Base-by-base conservation (phyloP, 2,329 filamentous ascomycete genomes). In the Hymenoscyphus occultus region DNA sequence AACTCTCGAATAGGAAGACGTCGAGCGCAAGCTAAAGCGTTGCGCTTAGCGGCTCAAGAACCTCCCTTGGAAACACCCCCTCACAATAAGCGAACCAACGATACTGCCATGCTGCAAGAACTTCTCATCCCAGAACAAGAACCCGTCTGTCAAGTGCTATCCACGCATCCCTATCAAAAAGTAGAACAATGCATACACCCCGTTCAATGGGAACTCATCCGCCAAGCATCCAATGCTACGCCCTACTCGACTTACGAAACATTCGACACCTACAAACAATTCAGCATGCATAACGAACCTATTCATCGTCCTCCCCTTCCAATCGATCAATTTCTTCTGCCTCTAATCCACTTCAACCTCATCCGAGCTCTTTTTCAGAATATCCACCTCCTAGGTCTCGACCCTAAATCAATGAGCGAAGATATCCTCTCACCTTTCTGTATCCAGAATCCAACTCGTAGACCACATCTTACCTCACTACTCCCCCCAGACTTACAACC, bases 291-390 rank as follows among this genome's bases (percentile, higher is more conserved):
- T 13, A 39, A n/a, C 40, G 45, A 51, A 22, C 19, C 22, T 13
- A 61, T 31, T 51, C 48, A 39, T 7, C 31, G 14, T 0, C 58
- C 60, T 12, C 56, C 67, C 12, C 60, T 72, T n/a, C 54, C 70
- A 7, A 32, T 59, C 16, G 70, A 72, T 59, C 70, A 71, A 6
- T 63, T 69, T 9, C 69, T 79, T 7, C 73, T 79, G 14, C 71
- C 74, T 1, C 65, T 79, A 9, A 69, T 78, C 12, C 75, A 78
- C 39, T 78, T 77, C 69, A 79, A 79, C 57, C 73, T 79, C 28
- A 70, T 78, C 35, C 74, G 77, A 42, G 77, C 75, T 2, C 70
- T 76, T 9, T 64, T 73, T 5, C 70, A 71, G n/a, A 78, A 78
- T 62, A 72, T 75, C 31, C 61, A 66, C 56, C 72, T 75, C 13